Base-by-base conservation (phyloP, 768 basidiomycete genomes). In the Panaeolus cyanescens region DNA sequence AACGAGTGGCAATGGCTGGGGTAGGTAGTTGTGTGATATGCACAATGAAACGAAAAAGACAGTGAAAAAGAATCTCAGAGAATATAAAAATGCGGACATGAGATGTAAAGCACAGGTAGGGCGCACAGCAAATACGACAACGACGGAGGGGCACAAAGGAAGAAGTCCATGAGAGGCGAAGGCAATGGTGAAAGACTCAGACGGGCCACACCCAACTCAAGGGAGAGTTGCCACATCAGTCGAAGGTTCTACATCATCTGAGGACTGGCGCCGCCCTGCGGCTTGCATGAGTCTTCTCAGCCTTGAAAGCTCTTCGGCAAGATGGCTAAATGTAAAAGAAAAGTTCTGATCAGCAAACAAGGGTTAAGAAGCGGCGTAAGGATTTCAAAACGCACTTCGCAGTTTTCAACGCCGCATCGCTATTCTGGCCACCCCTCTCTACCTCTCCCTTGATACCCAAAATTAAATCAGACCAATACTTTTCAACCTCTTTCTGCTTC, bases 211-310 rank as follows among this genome's bases (percentile, higher is more conserved):
- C 39, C 19, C 6, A 15, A 50, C 36, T 50, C 45, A 50, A 15
- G 22, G 45, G 15, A 13, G 12, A 15, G 13, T 20, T 4, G 25
- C 7, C 13, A 28, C 13, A 5, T 3, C 25, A 50, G 12, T 30
- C 30, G 25, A 1, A 50, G 25, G 25, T 28, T 50, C 15, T 13
- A 13, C 17, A 39, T 39, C 25, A 15, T 50, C 45, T 28, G 45
- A 28, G 13, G 45, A 28, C 25, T 50, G 22, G 15, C 13, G 45
- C 45, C 56, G 76, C 1, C 80, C 76, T 66, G 83, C 80, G 37
- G 76, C 74, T 68, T 84, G 89, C 86, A 93, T 92, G 37, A 93
- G 80, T 65, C 91, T 81, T 68, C 89, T 81, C 68, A 93, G 75
- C 60, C 90, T 80, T 54, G 85, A 82, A 45, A 93, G 77, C 70